phyloP scores from a whole-genome alignment of 1,284 basidiomycete genomes.

The Papiliotrema fonsecae region DNA sequence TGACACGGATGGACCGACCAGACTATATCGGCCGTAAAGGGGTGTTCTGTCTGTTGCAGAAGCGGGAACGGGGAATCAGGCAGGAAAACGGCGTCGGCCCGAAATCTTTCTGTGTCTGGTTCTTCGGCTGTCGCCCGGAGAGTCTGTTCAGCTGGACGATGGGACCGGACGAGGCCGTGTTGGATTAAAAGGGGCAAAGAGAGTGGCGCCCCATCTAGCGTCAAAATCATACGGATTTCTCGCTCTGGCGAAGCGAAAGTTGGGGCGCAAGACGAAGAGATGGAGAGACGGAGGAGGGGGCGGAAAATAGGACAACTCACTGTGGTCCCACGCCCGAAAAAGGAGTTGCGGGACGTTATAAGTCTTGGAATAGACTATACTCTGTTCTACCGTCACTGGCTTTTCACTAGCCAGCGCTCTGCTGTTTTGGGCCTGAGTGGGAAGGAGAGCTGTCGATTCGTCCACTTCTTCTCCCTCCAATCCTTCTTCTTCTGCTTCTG shows the following conservation, averaged over 20 bases:
- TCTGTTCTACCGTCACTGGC: slow-evolving; percentile 21
- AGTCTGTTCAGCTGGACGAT: not conserved
- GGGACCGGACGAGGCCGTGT: not conserved
- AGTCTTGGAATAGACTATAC: slow-evolving; percentile 26
- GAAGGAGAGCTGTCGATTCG: not conserved
- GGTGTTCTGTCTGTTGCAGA: slow-evolving; percentile 29
- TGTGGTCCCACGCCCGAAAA: slow-evolving; percentile 27
- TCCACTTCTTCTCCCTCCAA: not conserved
- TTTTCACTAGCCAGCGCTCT: no score
- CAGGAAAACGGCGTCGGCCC: no score
- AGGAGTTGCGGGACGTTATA: slow-evolving; percentile 32
- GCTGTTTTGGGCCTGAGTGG: not conserved
- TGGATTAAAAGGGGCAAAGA: slow-evolving; percentile 8
- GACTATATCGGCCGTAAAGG: slow-evolving; percentile 22
- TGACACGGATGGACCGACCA: slow-evolving; percentile 35
- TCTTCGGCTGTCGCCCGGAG: no score
- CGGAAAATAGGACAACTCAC: slow-evolving; percentile 20
- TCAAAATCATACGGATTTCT: no score
- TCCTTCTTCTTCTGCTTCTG: not conserved
- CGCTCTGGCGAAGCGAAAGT: not conserved
- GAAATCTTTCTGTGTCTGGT: no score
- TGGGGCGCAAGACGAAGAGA: not conserved
- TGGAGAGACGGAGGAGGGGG: not conserved
- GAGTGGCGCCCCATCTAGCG: slow-evolving; percentile 28
- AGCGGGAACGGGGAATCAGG: slow-evolving; percentile 25